Conservation (phyloP, 1,139 yeast genomes). For the Pichia sp. region DNA sequence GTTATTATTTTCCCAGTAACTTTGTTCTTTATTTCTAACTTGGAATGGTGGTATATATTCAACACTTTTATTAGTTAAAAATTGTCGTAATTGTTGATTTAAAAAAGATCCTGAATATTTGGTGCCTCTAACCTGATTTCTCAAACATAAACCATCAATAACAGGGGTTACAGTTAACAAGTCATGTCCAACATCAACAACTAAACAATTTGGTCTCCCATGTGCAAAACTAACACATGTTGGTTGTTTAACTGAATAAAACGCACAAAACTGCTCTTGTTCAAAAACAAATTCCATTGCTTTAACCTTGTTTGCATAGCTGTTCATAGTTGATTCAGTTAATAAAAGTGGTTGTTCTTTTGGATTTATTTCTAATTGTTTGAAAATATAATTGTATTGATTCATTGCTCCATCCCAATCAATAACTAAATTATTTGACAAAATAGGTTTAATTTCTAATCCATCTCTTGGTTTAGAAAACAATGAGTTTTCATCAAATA, state of each 20-base stretch:
- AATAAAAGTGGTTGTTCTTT: slow-evolving; percentile 69
- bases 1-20: slow-evolving; percentile 24
- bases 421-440: slow-evolving; percentile 51
- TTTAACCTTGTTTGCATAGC: slow-evolving; percentile 59
- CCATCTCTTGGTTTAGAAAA: slow-evolving; percentile 44
- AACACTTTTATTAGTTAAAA: slow-evolving; percentile 26
- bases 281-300: slow-evolving; percentile 76
- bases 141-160: slow-evolving; percentile 82
- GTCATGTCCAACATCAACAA: slow-evolving; percentile 90
- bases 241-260: slow-evolving; percentile 78
- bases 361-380: slow-evolving; percentile 46
- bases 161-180: slow-evolving; percentile 84
- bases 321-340: slow-evolving; percentile 86
- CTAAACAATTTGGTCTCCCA: slow-evolving; percentile 89
- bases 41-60: slow-evolving; percentile 31
- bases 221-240: slow-evolving; percentile 90
- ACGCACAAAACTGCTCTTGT: slow-evolving; percentile 71
- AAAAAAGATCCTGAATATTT: slow-evolving; percentile 60
- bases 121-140: slow-evolving; percentile 64
- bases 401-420: slow-evolving; percentile 77
- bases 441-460: slow-evolving; percentile 50
- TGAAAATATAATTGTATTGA: slow-evolving; percentile 55
- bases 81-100: slow-evolving; percentile 35
- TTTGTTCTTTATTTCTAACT: slow-evolving; percentile 34
- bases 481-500: slow-evolving; percentile 53